These are phyloP conservation scores for Rhodotorula sphaerocarpa DNA, from an alignment of 768 basidiomycete species.

Conservation along the genomic window DNA sequence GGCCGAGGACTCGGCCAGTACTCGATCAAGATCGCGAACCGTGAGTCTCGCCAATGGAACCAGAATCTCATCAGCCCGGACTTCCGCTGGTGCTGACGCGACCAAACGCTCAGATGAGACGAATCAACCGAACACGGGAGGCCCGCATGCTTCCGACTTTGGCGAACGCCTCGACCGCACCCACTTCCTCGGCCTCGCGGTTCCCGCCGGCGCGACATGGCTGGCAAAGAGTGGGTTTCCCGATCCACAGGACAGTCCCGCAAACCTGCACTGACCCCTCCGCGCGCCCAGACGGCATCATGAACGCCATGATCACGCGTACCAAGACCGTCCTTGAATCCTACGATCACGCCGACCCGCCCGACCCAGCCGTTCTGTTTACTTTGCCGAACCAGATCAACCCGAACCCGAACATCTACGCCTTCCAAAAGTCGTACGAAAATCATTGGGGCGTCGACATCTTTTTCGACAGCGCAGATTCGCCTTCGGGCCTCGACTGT, in stretches of 20 bases:
- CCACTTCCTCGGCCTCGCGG: conserved; percentile 20
- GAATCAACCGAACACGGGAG: conserved; percentile 4
- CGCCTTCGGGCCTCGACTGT: conserved; percentile 53
- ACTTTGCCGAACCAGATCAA: conserved; percentile 67
- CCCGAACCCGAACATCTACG: conserved; percentile 68
- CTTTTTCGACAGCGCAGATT: conserved; percentile 61
- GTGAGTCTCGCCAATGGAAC: conserved; percentile 42
- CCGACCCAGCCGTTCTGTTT: conserved; percentile 73
- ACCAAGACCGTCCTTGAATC: conserved; percentile 54
- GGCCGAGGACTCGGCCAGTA: conserved; percentile 77
- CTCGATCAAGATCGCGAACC: conserved; percentile 67
- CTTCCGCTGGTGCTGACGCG: not conserved
- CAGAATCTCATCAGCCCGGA: not conserved
- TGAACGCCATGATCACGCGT: conserved; percentile 55
- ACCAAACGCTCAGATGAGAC: not conserved
- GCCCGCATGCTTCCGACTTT: conserved; percentile 34
- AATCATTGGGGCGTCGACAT: conserved; percentile 84
- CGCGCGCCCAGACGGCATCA: conserved; percentile 52
- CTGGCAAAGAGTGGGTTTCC: conserved; percentile 29
- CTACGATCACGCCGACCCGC: conserved; percentile 49
- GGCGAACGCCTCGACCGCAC: conserved; percentile 32
- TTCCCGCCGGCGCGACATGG: conserved; percentile 30
- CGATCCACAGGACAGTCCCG: not conserved
- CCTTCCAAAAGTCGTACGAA: conserved; percentile 75
- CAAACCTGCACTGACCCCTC: not conserved